These are phyloP conservation scores for Phytopythium aichiense DNA, from an alignment of 352 stramenopile species.

Conservation along the genomic window DNA sequence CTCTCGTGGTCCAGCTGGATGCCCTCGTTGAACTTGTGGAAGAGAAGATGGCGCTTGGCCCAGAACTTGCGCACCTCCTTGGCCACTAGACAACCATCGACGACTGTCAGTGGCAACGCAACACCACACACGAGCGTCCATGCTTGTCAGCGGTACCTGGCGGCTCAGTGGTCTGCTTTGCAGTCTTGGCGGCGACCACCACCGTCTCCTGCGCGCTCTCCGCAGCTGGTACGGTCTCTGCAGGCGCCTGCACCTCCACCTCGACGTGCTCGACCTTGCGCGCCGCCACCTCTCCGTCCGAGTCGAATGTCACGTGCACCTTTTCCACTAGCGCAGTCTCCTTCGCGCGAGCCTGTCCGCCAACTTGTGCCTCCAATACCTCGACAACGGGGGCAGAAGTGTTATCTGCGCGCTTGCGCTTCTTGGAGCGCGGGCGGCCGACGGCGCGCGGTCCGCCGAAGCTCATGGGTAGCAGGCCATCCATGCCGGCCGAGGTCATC, in stretches of 20 bases:
- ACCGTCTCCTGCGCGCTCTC: constrained; percentile 8
- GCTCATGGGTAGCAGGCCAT: constrained; percentile 46
- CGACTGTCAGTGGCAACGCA: not conserved
- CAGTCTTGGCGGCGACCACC: not conserved
- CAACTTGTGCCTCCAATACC: not conserved
- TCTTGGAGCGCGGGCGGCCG: constrained; percentile 20
- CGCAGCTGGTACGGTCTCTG: constrained; percentile 5
- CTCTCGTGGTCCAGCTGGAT: constrained; percentile 91
- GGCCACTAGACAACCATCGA: constrained; percentile 17
- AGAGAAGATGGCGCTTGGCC: constrained; percentile 83
- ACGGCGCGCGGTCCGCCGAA: constrained; percentile 28
- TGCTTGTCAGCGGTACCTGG: constrained; percentile 18
- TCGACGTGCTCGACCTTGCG: constrained; percentile 40
- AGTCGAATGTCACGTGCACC: constrained; percentile 60
- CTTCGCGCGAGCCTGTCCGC: not conserved
- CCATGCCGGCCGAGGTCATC: constrained; percentile 56
- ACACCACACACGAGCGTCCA: not conserved
- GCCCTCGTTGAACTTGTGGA: constrained; percentile 89
- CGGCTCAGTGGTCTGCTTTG: constrained; percentile 16
- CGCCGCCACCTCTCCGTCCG: constrained; percentile 50
- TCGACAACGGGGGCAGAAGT: not conserved
- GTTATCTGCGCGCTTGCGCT: constrained; percentile 20
- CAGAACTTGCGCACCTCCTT: constrained; percentile 87
- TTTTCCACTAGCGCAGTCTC: constrained; percentile 41
- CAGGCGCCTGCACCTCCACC: constrained; percentile 10